phyloP scores from a whole-genome alignment of 2,329 filamentous ascomycete species.

The Huntiella omanensis region DNA sequence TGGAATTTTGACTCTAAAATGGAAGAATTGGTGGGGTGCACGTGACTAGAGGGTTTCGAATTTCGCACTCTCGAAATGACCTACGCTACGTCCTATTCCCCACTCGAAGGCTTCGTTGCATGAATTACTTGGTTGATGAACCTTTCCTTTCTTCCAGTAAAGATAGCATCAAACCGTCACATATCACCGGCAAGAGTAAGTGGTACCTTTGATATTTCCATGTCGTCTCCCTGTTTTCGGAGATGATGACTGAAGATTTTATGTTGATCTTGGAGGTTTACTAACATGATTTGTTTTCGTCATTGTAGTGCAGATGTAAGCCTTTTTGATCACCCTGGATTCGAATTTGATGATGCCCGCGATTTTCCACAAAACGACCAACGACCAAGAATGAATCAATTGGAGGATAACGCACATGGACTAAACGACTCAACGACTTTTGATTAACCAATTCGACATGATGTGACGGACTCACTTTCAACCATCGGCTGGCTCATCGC shows the following conservation, averaged over 20 bases:
- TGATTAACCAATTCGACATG: background rate
- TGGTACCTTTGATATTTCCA: constrained; percentile 14
- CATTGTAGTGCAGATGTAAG: constrained; percentile 74
- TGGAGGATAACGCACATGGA: background rate
- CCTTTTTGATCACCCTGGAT: constrained; percentile 12
- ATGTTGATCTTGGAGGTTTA: constrained; percentile 13
- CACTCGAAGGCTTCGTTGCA: constrained; percentile 11
- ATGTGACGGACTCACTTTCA: no score
- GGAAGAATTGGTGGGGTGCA: constrained; percentile 9
- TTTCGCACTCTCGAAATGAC: constrained; percentile 10
- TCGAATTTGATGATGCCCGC: background rate
- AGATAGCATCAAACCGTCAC: constrained; percentile 22
- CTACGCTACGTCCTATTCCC: constrained; percentile 10
- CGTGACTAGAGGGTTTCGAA: constrained; percentile 11
- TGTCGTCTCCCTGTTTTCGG: constrained; percentile 3
- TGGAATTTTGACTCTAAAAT: background rate
- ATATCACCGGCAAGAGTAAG: constrained; percentile 41
- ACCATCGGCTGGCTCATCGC: no score
- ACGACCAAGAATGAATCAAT: background rate
- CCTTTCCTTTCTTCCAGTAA: constrained; percentile 12
- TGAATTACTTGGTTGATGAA: constrained; percentile 16
- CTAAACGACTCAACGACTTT: background rate
- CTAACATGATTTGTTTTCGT: constrained; percentile 26
- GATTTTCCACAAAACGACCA: background rate
- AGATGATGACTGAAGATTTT: no score